Evolutionary conservation across 2,329 filamentous ascomycete genomes (phyloP).

Genomic region (Thielaviopsis populi): DNA sequence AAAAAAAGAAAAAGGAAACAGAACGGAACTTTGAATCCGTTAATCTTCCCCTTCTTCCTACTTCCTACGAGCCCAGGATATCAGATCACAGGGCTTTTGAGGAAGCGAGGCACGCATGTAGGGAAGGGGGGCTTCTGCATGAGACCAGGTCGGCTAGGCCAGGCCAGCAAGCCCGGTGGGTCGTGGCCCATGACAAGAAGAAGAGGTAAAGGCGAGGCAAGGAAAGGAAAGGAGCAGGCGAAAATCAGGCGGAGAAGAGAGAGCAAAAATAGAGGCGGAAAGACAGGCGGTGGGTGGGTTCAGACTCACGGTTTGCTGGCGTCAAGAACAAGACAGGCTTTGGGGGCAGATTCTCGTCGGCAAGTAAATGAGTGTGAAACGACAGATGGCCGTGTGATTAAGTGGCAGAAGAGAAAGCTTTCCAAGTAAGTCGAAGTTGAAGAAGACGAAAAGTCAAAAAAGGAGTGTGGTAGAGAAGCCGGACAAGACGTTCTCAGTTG

Average conservation of each 20-base stretch:
- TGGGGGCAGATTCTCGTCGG: neutral
- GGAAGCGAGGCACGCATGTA: neutral
- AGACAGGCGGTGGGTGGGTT: too few species aligned
- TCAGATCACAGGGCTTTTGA: neutral
- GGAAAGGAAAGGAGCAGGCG: neutral
- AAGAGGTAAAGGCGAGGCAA: neutral
- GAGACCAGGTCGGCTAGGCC: neutral
- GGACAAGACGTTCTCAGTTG: slow-evolving; percentile 15
- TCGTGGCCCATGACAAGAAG: neutral
- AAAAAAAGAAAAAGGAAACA: neutral
- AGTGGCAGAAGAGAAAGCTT: neutral
- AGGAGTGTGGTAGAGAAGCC: slow-evolving; percentile 17
- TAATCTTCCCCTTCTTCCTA: neutral
- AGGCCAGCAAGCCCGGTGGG: neutral
- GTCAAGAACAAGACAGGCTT: neutral
- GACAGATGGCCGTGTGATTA: neutral
- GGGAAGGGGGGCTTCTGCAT: neutral
- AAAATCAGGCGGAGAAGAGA: too few species aligned
- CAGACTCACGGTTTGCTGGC: slow-evolving; percentile 8
- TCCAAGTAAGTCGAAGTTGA: neutral
- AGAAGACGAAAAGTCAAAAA: neutral
- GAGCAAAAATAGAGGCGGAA: neutral
- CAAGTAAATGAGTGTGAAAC: neutral
- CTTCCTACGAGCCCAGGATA: neutral
- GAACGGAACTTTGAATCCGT: neutral